phyloP scores from a whole-genome alignment of 768 basidiomycete species.

The Sporobolomyces phaffii region DNA sequence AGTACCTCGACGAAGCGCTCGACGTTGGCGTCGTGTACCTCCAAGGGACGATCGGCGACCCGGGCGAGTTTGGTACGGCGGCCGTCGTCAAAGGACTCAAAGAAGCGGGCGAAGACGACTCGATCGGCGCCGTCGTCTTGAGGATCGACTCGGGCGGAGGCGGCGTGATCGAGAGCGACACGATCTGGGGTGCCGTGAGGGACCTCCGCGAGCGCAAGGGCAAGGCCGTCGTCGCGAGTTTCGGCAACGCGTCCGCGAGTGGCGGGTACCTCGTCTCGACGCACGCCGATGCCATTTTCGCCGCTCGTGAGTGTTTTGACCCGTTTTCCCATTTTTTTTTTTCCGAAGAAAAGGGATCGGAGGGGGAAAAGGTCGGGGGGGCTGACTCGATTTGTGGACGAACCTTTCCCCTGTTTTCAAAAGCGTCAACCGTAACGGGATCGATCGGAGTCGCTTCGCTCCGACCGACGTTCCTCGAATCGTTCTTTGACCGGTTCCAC shows the following conservation, averaged over 20 bases:
- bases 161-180: constrained; percentile 41
- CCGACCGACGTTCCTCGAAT: constrained; percentile 40
- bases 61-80: constrained; percentile 37
- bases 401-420: no score
- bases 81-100: constrained; percentile 40
- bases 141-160: constrained; percentile 43
- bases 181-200: constrained; percentile 41
- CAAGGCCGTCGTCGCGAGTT: constrained; percentile 41
- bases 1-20: constrained; percentile 25
- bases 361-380: no score
- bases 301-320: constrained; percentile 26
- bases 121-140: constrained; percentile 41
- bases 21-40: constrained; percentile 43
- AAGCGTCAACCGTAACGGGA: constrained; percentile 42
- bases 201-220: constrained; percentile 38
- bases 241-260: constrained; percentile 40
- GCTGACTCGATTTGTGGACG: no score
- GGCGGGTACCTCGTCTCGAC: constrained; percentile 42
- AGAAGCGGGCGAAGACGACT: constrained; percentile 41
- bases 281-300: constrained; percentile 41
- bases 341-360: no score
- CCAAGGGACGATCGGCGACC: constrained; percentile 41
- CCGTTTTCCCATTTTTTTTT: background rate
- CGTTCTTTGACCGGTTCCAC: constrained; percentile 43
- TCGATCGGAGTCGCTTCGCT: constrained; percentile 42